A percentile compares a stretch with the other conserved stretches of the same genome.
Conservation (phyloP, 108 stramenopile genomes). For the Hondaea fermentalgiana region DNA sequence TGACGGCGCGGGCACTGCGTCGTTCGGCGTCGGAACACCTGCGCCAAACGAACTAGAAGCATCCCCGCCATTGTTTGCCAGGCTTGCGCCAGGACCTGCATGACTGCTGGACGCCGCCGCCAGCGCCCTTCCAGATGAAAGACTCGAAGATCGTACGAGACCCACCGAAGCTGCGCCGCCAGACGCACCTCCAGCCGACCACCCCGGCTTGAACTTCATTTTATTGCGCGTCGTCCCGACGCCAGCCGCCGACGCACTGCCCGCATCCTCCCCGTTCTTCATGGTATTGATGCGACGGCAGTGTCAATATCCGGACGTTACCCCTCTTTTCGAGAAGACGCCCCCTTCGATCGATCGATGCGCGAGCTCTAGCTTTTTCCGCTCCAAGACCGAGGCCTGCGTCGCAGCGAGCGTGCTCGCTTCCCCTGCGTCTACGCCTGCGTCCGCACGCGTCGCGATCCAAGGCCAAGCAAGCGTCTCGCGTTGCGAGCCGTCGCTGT, state of each 20-base stretch:
- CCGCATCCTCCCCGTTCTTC: not conserved
- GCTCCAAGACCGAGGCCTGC: too few species aligned
- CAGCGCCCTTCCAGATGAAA: not conserved
- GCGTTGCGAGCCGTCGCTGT: too few species aligned
- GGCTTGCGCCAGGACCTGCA: not conserved
- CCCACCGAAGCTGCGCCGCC: not conserved
- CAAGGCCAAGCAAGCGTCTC: too few species aligned
- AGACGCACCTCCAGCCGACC: not conserved
- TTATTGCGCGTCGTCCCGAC: not conserved
- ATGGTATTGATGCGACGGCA: not conserved
- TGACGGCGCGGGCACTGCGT: not conserved
- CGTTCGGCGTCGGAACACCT: not conserved
- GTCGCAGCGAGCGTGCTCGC: too few species aligned
- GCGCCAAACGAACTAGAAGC: not conserved
- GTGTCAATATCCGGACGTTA: too few species aligned
- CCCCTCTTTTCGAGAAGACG: too few species aligned
- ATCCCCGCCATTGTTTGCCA: not conserved
- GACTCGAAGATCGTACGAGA: not conserved
- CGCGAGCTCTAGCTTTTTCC: too few species aligned
- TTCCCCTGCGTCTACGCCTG: too few species aligned
- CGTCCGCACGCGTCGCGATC: too few species aligned
- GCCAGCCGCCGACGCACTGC: not conserved
- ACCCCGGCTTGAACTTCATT: constrained; percentile 5
- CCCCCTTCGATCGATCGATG: too few species aligned
- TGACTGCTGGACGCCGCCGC: not conserved